Conservation (phyloP, 345 rosid genomes). For the Citrus medica region DNA sequence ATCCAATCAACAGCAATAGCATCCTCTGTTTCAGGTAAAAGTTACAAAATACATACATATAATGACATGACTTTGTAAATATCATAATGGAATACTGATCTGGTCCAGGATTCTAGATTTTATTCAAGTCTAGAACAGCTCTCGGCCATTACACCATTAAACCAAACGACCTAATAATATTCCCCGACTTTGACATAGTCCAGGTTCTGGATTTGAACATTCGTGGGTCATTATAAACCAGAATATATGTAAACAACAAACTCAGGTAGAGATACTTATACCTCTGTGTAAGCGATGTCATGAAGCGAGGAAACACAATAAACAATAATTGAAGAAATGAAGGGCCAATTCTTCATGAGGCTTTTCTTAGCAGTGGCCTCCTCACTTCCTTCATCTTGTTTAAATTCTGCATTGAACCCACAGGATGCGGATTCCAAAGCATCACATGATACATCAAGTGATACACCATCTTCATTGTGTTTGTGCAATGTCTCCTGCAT, state of each 20-base stretch:
- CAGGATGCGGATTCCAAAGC: constrained; percentile 29
- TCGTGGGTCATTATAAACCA: accelerated
- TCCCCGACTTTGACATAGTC: too few species aligned
- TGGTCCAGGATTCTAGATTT: too few species aligned
- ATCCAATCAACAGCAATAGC: background rate
- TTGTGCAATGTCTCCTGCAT: constrained; percentile 71
- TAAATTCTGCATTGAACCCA: constrained; percentile 19
- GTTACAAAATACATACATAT: background rate
- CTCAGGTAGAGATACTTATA: constrained; percentile 11
- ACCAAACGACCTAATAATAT: too few species aligned
- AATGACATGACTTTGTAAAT: too few species aligned
- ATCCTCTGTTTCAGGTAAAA: background rate
- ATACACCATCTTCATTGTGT: constrained; percentile 30
- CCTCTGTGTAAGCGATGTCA: constrained; percentile 96
- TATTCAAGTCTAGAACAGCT: accelerated
- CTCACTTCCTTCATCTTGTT: constrained; percentile 17
- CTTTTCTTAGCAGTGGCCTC: constrained; percentile 27
- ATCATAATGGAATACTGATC: background rate
- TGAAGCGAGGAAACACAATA: constrained; percentile 83
- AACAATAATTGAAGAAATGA: constrained; percentile 78
- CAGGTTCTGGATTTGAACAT: too few species aligned
- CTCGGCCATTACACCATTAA: too few species aligned
- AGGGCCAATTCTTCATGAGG: constrained; percentile 79
- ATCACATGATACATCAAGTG: constrained; percentile 31
- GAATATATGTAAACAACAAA: background rate